Base-by-base conservation (phyloP, 495 filamentous ascomycete species). In the Chaetomium tenue region DNA sequence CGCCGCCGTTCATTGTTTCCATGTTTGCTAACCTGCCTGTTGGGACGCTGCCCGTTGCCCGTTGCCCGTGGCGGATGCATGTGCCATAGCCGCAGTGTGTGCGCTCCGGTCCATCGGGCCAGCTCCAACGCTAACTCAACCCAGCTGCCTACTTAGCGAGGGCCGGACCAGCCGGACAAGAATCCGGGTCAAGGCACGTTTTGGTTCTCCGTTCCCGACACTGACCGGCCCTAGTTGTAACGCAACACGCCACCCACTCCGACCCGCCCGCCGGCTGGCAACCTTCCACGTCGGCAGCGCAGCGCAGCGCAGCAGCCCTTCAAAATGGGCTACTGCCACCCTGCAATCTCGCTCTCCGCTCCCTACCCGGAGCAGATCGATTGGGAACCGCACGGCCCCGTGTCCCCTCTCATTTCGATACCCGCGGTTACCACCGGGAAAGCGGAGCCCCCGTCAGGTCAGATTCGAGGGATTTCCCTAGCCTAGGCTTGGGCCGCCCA, bases 121-220 rank as follows among this genome's bases (percentile, higher is more conserved):
- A 22, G 33, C 33, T 37, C 56, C 6, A 40, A 9, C 39, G 33
- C 52, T 20, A 39, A 9, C 3, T 28, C 0, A 56, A 56, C 44
- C 30, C 18, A 25, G 51, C 44, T 58, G 58, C 28, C 42, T 52
- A 37, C 40, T 55, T 63, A 63, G 60, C 60, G 65, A 60, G 56
- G 33, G 60, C 65, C 65, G 59, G 55, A 30, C 58, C 65, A 54
- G 51, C 61, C 60, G 61, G 52, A 37, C 61, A 15, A 46, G 50
- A 39, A 22, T 39, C 60, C 60, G 60, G 54, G 51, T 48, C 54
- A 44, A 26, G 46, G 51, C 51, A 61, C 37, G 60, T 63, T 63
- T 63, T 63, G 53, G 59, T 46, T 52, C 56, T 56, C 55, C 56
- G 59, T 37, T 60, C 60, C 60, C 61, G 52, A 53, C 40, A 37